A percentile compares a stretch with the other conserved stretches of the same genome.
Evolutionary conservation across 2,329 filamentous ascomycete genomes (phyloP).

Genomic region (Paracamarosporium sp.): DNA sequence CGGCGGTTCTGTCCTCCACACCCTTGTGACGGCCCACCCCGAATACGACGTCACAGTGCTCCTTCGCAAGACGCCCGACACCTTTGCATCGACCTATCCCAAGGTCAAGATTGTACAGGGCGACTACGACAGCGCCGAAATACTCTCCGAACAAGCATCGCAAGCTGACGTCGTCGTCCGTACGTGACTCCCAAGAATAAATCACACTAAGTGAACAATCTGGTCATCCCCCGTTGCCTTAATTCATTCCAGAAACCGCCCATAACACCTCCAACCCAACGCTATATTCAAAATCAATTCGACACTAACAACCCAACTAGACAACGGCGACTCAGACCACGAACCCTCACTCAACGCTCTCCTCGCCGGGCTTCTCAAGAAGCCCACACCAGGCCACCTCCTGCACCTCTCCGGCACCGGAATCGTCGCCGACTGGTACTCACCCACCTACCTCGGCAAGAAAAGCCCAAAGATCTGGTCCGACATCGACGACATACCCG

Average conservation of each 20-base stretch:
- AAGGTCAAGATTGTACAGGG: slow-evolving; percentile 57
- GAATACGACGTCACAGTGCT: slow-evolving; percentile 55
- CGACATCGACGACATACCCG: slow-evolving; percentile 62
- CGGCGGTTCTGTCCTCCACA: slow-evolving; percentile 59
- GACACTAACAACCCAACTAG: slow-evolving; percentile 15
- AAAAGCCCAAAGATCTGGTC: slow-evolving; percentile 57
- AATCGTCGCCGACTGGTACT: slow-evolving; percentile 56
- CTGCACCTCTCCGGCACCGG: slow-evolving; percentile 63
- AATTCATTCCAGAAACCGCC: no score
- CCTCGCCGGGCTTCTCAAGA: slow-evolving; percentile 56
- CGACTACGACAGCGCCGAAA: slow-evolving; percentile 52
- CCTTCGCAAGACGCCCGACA: slow-evolving; percentile 48
- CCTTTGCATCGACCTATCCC: slow-evolving; percentile 42
- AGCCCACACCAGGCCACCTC: slow-evolving; percentile 53
- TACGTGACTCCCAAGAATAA: slow-evolving; percentile 12
- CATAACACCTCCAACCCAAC: no score
- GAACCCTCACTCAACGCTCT: slow-evolving; percentile 52
- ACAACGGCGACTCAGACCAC: slow-evolving; percentile 39
- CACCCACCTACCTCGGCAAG: slow-evolving; percentile 33
- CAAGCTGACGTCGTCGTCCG: slow-evolving; percentile 59
- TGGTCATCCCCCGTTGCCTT: no score
- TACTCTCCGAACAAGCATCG: slow-evolving; percentile 54
- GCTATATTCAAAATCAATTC: no score
- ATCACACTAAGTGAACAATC: no score
- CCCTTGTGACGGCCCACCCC: slow-evolving; percentile 53